Evolutionary conservation across 805 yeast genomes (phyloP).

Genomic region (Cyberlindnera bimundalis): DNA sequence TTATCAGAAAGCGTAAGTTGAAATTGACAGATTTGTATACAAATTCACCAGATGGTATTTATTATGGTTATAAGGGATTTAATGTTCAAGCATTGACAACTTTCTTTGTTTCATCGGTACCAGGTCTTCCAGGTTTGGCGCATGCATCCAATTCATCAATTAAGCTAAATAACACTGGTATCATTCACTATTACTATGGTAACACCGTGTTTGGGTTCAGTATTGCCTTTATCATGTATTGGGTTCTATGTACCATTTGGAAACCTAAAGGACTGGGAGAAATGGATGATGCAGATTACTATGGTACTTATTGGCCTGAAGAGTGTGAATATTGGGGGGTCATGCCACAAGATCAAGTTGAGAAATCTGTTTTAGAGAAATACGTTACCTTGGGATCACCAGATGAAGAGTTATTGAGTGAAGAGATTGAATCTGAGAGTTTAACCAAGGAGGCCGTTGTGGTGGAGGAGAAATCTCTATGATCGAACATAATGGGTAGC

Average conservation of each 20-base stretch:
- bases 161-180: slow-evolving; percentile 31
- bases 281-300: slow-evolving; percentile 14
- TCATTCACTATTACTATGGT: slow-evolving; percentile 40
- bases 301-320: slow-evolving; percentile 10
- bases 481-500: not conserved
- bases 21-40: slow-evolving; percentile 32
- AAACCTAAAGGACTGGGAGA: slow-evolving; percentile 10
- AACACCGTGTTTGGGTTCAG: slow-evolving; percentile 41
- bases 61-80: slow-evolving; percentile 38
- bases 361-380: slow-evolving; percentile 7
- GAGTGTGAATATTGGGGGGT: slow-evolving; percentile 14
- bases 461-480: slow-evolving; percentile 1
- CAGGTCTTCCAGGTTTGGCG: slow-evolving; percentile 48
- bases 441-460: slow-evolving; percentile 1
- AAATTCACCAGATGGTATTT: slow-evolving; percentile 30
- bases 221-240: slow-evolving; percentile 37
- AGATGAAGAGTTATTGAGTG: not conserved
- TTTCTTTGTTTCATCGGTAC: slow-evolving; percentile 40
- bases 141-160: slow-evolving; percentile 30
- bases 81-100: slow-evolving; percentile 41
- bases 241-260: slow-evolving; percentile 19
- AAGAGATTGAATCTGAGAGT: slow-evolving; percentile 1
- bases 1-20: slow-evolving; percentile 32
- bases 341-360: slow-evolving; percentile 10
- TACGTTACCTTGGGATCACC: slow-evolving; percentile 5